phyloP scores from a whole-genome alignment of 768 basidiomycete genomes.

The Phallus indusiatus region DNA sequence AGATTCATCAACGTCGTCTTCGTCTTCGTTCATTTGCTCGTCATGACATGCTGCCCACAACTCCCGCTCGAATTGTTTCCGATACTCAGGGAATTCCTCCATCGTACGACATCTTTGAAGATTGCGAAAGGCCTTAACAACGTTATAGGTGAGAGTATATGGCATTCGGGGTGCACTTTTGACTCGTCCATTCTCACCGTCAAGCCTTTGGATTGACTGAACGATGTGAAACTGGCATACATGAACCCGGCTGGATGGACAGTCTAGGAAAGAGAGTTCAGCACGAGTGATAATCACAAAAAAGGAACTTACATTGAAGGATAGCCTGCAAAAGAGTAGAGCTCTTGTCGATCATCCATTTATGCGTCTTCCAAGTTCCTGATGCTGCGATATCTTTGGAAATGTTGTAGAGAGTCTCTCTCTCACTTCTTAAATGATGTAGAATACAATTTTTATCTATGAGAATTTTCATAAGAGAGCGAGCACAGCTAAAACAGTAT shows the following conservation, averaged over 20 bases:
- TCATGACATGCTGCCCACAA: background rate
- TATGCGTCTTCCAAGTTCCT: slow-evolving; percentile 3
- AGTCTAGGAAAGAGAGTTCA: background rate
- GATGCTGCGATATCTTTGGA: background rate
- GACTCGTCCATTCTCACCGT: slow-evolving; percentile 8
- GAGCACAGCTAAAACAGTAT: background rate
- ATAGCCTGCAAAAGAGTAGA: slow-evolving; percentile 4
- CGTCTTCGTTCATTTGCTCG: background rate
- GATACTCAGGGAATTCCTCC: background rate
- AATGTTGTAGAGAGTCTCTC: background rate
- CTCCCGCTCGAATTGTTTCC: background rate
- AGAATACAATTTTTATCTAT: background rate
- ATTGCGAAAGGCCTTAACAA: slow-evolving; percentile 6
- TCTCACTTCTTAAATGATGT: background rate
- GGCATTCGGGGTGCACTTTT: background rate
- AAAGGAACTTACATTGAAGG: background rate
- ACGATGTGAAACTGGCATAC: slow-evolving; percentile 16
- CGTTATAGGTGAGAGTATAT: background rate
- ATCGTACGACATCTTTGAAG: slow-evolving; percentile 8
- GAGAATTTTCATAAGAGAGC: background rate
- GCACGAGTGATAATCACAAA: background rate
- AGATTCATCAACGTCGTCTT: background rate
- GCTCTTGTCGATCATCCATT: slow-evolving; percentile 15
- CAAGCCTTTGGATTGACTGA: slow-evolving; percentile 14
- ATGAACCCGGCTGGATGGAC: slow-evolving; percentile 3